Base-by-base conservation (phyloP, 2,329 filamentous ascomycete genomes). In the Sordariomycetes sp. region DNA sequence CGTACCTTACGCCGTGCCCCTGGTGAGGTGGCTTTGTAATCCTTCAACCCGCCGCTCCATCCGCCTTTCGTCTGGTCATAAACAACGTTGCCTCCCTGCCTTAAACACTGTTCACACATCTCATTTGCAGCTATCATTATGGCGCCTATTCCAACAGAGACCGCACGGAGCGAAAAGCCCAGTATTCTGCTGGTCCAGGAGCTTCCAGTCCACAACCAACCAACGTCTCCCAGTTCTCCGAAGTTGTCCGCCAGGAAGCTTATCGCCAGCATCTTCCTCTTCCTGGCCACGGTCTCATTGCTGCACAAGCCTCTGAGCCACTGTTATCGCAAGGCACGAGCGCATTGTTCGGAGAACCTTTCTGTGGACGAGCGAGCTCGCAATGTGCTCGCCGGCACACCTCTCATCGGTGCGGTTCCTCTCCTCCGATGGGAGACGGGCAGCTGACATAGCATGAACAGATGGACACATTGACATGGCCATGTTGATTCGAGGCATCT, bases 401-500 rank as follows among this genome's bases (percentile, higher is more conserved):
- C 69, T 3, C 49, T 73, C 43, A 71, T 73, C 40, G 68, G 68
- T 72, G 57, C 14, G 34, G 10, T 8, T 10, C 24, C 20, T 8
- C 31, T 10, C 7, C 10, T 33, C 14, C 15, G 21, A 8, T 23
- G 20, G 16, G 11, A 3, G 14, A 9, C 6, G n/a, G 14, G 8
- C 12, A 10, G 27, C 34, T 36, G 16, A 32, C 30, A 32, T 30
- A 5, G 9, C 21, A 7, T 14, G 12, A 29, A 14, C 43, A 88
- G 88, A 95, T 57, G 88, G 88, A 1, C 88, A 95, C 53, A 82
- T 94, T 59, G 90, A 96, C 53, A 69, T 96, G 32, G 73, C 90
- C 16, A 80, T 92, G 25, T 57, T 81, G 19, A 66, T 95, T 34
- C 75, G 86, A 24, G 58, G 46, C 6, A 25, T 61, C 4, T 90